Evolutionary conservation across 2,329 filamentous ascomycete species (phyloP), one percentile per base, ranked within the genome.

Genomic region (Chaetomiaceae sp.): DNA sequence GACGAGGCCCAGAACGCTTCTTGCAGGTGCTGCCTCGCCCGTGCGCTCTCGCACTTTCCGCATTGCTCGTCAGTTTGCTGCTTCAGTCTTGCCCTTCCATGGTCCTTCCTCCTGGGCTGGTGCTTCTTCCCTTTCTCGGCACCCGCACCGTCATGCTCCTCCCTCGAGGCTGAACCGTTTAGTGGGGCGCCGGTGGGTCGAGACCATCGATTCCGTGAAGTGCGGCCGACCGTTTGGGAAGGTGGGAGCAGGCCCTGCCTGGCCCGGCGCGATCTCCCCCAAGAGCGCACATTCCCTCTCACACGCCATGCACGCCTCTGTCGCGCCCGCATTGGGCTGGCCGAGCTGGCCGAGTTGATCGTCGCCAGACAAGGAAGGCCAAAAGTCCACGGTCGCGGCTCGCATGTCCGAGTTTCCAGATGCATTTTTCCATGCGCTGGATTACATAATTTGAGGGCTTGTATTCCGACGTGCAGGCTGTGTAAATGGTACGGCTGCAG

Each of bases 311-410:
- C n/a, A n/a, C n/a, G n/a, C n/a, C n/a, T n/a, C n/a, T n/a, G n/a
- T n/a, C n/a, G n/a, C n/a, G n/a, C 33, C 34, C 27, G 32, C 30
- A 19, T 33, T 29, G 40, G 38, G 43, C 34, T 50, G 35, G 17
- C 40, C 41, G 40, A 35, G 43, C 34, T 50, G 35, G 17, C 40
- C 41, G 32, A 29, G 42, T 22, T 38, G 47, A 49, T 49, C 44
- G 38, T 45, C 45, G n/a, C 45, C 45, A 36, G 49, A 51, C 45
- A 40, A 48, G 49, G 49, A 51, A 51, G 49, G 45, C 49, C 27
- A 20, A 7, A 18, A 48, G 29, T 20, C 29, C 20, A 22, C 30
- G n/a, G 20, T 8, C 20, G 26, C 9, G 12, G 20, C 24, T 19
- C 32, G 38, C 45, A 38, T 42, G 34, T n/a, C n/a, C n/a, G 38